Evolutionary conservation across 441 rosid genomes (phyloP), one percentile per base, ranked within the genome.

Genomic region (Capsella rubella): DNA sequence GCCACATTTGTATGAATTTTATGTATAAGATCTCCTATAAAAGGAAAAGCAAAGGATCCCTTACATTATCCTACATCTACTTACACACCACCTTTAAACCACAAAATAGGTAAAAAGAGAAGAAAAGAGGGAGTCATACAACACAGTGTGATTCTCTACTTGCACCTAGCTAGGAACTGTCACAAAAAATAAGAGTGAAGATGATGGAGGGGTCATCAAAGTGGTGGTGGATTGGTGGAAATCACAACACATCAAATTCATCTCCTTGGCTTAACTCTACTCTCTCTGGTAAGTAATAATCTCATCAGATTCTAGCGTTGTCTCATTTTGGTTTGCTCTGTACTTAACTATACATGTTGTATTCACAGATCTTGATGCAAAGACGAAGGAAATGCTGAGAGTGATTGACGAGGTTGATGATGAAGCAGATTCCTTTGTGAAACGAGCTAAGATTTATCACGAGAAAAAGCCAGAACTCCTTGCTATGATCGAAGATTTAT

Each of bases 371-470:
- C 85, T 90, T 3, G 90, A 92, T 42, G 71, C 67, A 60, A 92
- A 87, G 81, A 85, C 86, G 4, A 80, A 78, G 71, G 83, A 83
- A 15, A 87, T 92, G 87, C 81, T 90, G 73, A 84, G 76, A 74
- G 25, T 87, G 77, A 84, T 92, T 3, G 91, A 89, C 66, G 80
- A 82, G 78, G 73, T 90, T 4, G 92, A 89, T 74, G 80, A 82
- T 73, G 55, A 90, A 12, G 90, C 93, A 2, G 92, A 87, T 66
- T 87, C 98, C 43, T 92, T 89, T 34, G 89, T 91, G 1, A 85
- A 86, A 61, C 88, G 96, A 25, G 93, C 96, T 8, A 92, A 90
- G 82, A 84, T 87, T 85, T 88, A 82, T 69, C 89, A 89, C 88
- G 82, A 82, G 86, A 90, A 84, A 56, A 79, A 86, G 43, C 95